phyloP scores from a whole-genome alignment of 108 stramenopile genomes.

The Bacterosira constricta region DNA sequence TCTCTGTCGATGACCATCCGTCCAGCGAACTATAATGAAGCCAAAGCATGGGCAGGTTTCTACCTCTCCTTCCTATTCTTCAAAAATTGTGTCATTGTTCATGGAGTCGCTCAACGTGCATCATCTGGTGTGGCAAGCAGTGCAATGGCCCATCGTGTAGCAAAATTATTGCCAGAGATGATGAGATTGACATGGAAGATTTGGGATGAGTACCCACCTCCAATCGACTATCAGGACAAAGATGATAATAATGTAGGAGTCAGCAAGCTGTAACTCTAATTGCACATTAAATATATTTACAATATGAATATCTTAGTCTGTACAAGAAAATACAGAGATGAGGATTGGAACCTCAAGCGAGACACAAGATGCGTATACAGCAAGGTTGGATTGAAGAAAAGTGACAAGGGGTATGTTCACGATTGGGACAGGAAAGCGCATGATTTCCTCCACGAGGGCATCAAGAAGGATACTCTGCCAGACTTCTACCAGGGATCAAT shows the following conservation, averaged over 20 bases:
- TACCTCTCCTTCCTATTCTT: constrained; percentile 89
- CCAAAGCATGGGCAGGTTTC: constrained; percentile 69
- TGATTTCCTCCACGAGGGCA: no score
- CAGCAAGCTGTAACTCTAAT: no score
- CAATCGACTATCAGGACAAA: constrained; percentile 13
- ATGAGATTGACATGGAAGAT: constrained; percentile 57
- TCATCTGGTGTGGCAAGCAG: constrained; percentile 86
- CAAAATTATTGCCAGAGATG: constrained; percentile 67
- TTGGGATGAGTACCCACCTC: constrained; percentile 52
- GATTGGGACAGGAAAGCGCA: no score
- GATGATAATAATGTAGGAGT: no score
- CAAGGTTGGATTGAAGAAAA: no score
- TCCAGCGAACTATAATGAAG: background rate
- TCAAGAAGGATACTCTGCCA: no score
- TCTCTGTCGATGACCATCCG: background rate
- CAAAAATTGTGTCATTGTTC: constrained; percentile 95
- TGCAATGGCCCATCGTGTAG: constrained; percentile 71
- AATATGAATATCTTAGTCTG: background rate
- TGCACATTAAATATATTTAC: no score
- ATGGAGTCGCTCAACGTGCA: constrained; percentile 91
- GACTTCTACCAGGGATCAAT: no score
- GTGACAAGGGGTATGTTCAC: no score
- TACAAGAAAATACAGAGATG: constrained; percentile 37
- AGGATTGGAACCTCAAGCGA: no score
- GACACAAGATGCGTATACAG: no score